Evolutionary conservation across 106 monocot genomes (phyloP).

Genomic region (Triglochin maritima): DNA sequence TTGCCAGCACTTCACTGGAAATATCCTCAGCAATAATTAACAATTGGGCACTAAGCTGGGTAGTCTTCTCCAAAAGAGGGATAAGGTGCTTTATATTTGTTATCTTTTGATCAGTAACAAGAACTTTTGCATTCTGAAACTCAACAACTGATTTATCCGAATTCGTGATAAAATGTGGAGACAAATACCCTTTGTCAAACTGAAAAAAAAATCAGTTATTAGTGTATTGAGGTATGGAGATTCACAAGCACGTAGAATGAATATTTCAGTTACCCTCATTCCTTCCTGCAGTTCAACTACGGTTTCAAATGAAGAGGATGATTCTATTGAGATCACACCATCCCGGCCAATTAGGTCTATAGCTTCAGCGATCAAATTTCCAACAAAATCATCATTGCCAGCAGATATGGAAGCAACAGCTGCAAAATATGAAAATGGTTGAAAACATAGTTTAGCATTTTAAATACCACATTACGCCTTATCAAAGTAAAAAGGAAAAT

Average conservation of each 20-base stretch:
- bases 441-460: background rate
- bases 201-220: conserved; percentile 15
- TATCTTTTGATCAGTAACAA: conserved; percentile 88
- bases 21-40: conserved; percentile 94
- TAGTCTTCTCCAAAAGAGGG: conserved; percentile 72
- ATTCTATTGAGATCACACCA: conserved; percentile 81
- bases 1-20: conserved; percentile 60
- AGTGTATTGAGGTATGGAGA: background rate
- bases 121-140: conserved; percentile 82
- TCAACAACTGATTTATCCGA: conserved; percentile 79
- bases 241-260: background rate
- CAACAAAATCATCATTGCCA: conserved; percentile 82
- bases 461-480: background rate
- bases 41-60: conserved; percentile 78
- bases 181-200: conserved; percentile 89
- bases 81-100: conserved; percentile 54
- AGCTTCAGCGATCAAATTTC: conserved; percentile 66
- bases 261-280: conserved; percentile 57
- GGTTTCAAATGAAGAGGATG: conserved; percentile 69
- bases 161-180: conserved; percentile 91
- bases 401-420: conserved; percentile 79
- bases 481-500: background rate
- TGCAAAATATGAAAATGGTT: conserved; percentile 22
- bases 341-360: conserved; percentile 69
- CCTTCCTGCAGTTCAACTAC: conserved; percentile 87